Base-by-base conservation (phyloP, 225 moss, liverwort and hornwort species). In the Rhytidiadelphus loreus region DNA sequence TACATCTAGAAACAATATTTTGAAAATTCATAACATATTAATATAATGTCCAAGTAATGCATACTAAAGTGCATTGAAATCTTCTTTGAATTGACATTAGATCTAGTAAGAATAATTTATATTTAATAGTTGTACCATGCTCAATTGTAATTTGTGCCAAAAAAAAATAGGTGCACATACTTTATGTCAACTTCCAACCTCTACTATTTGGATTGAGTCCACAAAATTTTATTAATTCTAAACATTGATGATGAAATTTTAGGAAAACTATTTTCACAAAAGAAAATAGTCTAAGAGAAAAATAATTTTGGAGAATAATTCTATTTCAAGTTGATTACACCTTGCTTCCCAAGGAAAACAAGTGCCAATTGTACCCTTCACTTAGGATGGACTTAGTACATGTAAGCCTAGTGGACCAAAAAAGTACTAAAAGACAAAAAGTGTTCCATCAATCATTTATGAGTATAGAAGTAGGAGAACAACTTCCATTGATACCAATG, bases 401-500 rank as follows among this genome's bases (percentile, higher is more conserved):
- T 26, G 13, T 26, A 26, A 25, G 3, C 4, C 60, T 6, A 3
- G 0, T 26, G 6, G 26, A 6, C 0, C 26, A 2, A 60, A 60
- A 58, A 24, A 58, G 23, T 58, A 58, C 2, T 25, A 58, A 24
- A 11, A 2, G 2, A 58, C 11, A 24, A 26, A 9, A 12, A 60
- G 12, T 6, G 3, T 60, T 60, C 60, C 2, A 60, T 6, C 1
- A 5, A 12, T 26, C 60, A 60, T 60, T 3, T 0, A 10, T 60
- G 59, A 60, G 2, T 3, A 6, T 60, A 3, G 13, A 26, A 26
- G 6, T 60, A 60, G 26, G 60, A 60, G 13, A 26, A 60, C 26
- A 12, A 26, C 0, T 26, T 26, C 12, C 60, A 60, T 0, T 1
- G 1, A 26, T 26, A 60, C 12, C 5, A 12, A 0, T 60, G 0